A percentile compares a stretch with the other conserved stretches of the same genome.
phyloP scores from a whole-genome alignment of 2,329 filamentous ascomycete species.

The Nemania sp. region DNA sequence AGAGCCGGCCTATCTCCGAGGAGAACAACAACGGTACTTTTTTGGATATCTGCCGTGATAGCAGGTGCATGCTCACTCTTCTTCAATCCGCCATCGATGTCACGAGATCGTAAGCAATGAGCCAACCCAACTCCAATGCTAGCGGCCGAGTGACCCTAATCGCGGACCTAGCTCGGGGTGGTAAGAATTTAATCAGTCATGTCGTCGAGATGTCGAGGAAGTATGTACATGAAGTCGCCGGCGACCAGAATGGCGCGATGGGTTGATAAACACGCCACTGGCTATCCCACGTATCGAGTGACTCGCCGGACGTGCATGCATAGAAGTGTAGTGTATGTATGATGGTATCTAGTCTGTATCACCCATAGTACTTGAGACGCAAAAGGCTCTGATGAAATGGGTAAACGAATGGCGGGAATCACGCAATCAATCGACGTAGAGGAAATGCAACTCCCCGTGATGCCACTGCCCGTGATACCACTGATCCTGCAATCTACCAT shows the following conservation, averaged over 20 bases:
- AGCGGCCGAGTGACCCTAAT: no score
- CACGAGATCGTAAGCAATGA: no score
- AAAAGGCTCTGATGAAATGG: neutral
- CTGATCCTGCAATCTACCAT: slow-evolving; percentile 26
- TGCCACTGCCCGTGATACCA: slow-evolving; percentile 14
- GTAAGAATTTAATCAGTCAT: no score
- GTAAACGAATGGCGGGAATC: neutral
- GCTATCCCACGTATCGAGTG: neutral
- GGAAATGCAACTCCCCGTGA: slow-evolving; percentile 21
- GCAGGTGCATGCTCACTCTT: no score
- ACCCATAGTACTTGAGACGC: neutral
- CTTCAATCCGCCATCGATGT: no score
- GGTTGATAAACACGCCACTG: slow-evolving; percentile 4
- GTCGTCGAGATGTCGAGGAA: no score
- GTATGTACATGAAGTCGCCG: no score
- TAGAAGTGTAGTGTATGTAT: no score
- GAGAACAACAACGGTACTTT: neutral
- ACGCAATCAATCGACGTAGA: slow-evolving; percentile 12
- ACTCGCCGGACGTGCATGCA: neutral
- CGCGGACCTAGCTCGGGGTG: no score
- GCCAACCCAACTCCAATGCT: no score
- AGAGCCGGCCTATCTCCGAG: neutral
- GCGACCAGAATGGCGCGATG: neutral
- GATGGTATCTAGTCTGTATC: neutral
- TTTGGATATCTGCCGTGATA: neutral